Percentiles rank a stretch among this genome's conserved stretches.
These are phyloP conservation scores for Fonsecaea nubica DNA, from an alignment of 2,329 filamentous ascomycete genomes.

Conservation along the genomic window DNA sequence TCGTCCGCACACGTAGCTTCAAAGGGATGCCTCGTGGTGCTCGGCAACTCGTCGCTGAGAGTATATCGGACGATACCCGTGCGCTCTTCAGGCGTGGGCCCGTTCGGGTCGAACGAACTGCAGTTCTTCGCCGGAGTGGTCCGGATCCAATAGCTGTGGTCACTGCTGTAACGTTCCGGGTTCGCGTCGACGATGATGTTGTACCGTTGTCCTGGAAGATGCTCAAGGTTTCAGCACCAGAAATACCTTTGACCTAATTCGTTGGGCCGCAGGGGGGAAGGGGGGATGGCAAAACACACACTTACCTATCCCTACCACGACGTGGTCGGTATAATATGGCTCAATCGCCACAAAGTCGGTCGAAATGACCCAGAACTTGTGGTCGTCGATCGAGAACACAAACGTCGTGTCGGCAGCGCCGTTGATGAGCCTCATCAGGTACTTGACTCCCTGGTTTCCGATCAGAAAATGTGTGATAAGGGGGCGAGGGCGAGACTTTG, in stretches of 20 bases:
- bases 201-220: slow-evolving; percentile 13
- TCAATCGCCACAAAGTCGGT: slow-evolving; percentile 19
- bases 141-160: slow-evolving; percentile 16
- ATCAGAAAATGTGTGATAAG: background rate
- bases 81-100: background rate
- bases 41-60: slow-evolving; percentile 3
- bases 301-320: slow-evolving; percentile 19
- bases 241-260: background rate
- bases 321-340: slow-evolving; percentile 19
- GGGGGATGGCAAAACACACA: background rate
- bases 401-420: slow-evolving; percentile 12
- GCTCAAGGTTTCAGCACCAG: background rate
- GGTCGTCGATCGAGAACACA: slow-evolving; percentile 20
- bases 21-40: background rate
- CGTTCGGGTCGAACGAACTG: background rate
- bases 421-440: slow-evolving; percentile 19
- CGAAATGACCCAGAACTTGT: slow-evolving; percentile 14
- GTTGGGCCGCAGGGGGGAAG: too few species aligned
- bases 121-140: slow-evolving; percentile 12
- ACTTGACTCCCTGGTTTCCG: slow-evolving; percentile 6
- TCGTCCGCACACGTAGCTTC: slow-evolving; percentile 44
- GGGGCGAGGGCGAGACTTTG: background rate
- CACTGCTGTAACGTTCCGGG: background rate
- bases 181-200: slow-evolving; percentile 19
- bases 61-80: slow-evolving; percentile 12